Evolutionary conservation across 129 eudicot species (phyloP), one percentile per base, ranked within the genome.

Genomic region (Tagetes patula): DNA sequence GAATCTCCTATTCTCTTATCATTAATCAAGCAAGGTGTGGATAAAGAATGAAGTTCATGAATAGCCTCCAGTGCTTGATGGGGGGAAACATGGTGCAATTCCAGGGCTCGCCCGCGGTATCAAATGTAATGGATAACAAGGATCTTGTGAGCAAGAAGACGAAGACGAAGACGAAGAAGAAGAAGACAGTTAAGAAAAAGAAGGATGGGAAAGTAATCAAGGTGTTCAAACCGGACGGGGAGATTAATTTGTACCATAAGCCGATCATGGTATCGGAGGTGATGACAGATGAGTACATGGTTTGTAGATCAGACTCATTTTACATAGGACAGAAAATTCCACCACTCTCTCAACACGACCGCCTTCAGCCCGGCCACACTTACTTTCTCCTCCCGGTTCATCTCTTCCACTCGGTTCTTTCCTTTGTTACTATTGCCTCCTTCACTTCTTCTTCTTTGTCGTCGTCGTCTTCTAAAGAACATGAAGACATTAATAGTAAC

Each of bases 301-400:
- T 87, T 3, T 85, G 89, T 58, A 68, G 78, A 38, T 85, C 93
- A 1, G 93, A 87, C 73, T 77, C 87, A n/a, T 87, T 87, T 39
- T 87, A 85, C 81, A 84, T 85, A 36, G 93, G 93, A 43, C 89
- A 80, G 67, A 87, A 80, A 67, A 82, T 83, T 50, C 79, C 85
- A 6, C 80, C 87, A 6, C 84, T 87, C 3, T 41, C 84, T 2
- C 77, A 71, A 33, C 70, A 87, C 64, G 89, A 87, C 8, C 71
- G 80, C 27, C 93, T 87, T 33, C 82, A 77, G 49, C 78, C 65
- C 1, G 93, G 93, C 12, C 82, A 80, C 45, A 77, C 77, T 60
- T 87, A 87, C 70, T 84, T 87, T 47, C 84, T 87, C 13, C 84
- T 87, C 38, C 93, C 89, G 0, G 49, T 49, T 34, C 85, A 72